Base-by-base conservation (phyloP, 1,284 basidiomycete species). In the Flammula alnicola region DNA sequence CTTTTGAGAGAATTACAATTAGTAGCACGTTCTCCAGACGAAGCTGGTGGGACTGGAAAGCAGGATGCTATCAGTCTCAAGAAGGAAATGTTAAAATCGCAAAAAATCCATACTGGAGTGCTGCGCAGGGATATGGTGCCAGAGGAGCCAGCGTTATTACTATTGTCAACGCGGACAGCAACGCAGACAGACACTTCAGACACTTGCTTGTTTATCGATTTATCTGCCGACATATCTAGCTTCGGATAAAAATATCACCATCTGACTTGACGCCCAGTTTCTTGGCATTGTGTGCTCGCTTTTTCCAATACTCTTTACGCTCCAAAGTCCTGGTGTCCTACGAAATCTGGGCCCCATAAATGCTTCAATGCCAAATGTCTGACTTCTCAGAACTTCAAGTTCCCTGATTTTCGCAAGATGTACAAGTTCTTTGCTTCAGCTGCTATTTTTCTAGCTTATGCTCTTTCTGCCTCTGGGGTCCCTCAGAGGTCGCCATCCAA, bases 1-100 rank as follows among this genome's bases (percentile, higher is more conserved):
- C n/a, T n/a, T n/a, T n/a, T n/a, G n/a, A n/a, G n/a, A n/a, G n/a
- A n/a, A n/a, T n/a, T n/a, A n/a, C n/a, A n/a, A n/a, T n/a, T n/a
- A n/a, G n/a, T n/a, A 59, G 30, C 57, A 59, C 35, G 26, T 48
- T 10, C 52, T 40, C 57, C 57, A 59, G 35, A 55, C 40, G 23
- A 58, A 58, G 51, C 35, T 54, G 17, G 51, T 35, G 14, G 26
- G 25, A 32, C 29, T 56, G 8, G 17, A 26, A 1, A 41, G 3
- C 10, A 38, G 38, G 16, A 14, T 3, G 40, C 3, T 12, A 14
- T 16, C 2, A 47, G 30, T 22, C 17, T 12, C n/a, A 25, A 40
- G 10, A 8, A 22, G n/a, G 32, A 25, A 35, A 14, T 3, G 7
- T 27, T 14, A 25, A 32, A n/a, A 35, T 11, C 14, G 26, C n/a